Evolutionary conservation across 495 filamentous ascomycete species (phyloP), one percentile per base, ranked within the genome.

Genomic region (Talaromyces adpressus): DNA sequence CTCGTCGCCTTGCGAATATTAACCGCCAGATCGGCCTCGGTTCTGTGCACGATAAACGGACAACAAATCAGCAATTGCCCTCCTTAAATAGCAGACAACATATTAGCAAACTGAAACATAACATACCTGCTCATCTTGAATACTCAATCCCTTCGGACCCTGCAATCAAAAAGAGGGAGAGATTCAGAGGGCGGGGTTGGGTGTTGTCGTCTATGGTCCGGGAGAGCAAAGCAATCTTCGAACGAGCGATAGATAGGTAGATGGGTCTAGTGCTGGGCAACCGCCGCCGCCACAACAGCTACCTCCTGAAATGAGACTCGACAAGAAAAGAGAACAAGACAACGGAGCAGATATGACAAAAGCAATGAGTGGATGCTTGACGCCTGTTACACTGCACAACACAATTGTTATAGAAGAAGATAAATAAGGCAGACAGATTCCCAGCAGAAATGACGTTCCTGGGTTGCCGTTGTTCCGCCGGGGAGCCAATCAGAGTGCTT

Each of bases 1-100:
- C 87, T 97, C 30, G 94, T 98, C 18, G 94, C 94, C 79, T 98
- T 98, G 72, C 89, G 87, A 76, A 98, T 97, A 75, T 97, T 96
- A 77, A 94, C 89, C 71, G 89, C 86, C 70, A 98, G 85, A 76
- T 98, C 92, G 69, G 89, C 86, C 77, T 98, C 94, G 69, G 93
- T 92, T 75, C 91, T 94, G 73, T 52, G 5, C 36, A 63, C 29
- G 30, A 36, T 18, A 63, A 63, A 32, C 30, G 20, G 62, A 69
- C 63, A 68, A 67, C 68, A 67, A 73, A 23, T 64, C 29, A 56
- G 25, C 22, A 29, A 29, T 56, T 56, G 22, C 12, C 9, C 52
- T 23, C 27, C n/a, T 12, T 16, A 27, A 27, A 25, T 4, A 22
- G 3, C 51, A 30, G 29, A 56, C 52, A 1, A 18, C 4, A 45